Percentiles rank a stretch among this genome's conserved stretches.
Evolutionary conservation across 306 rosid genomes (phyloP).

Genomic region (Rubus idaeus): DNA sequence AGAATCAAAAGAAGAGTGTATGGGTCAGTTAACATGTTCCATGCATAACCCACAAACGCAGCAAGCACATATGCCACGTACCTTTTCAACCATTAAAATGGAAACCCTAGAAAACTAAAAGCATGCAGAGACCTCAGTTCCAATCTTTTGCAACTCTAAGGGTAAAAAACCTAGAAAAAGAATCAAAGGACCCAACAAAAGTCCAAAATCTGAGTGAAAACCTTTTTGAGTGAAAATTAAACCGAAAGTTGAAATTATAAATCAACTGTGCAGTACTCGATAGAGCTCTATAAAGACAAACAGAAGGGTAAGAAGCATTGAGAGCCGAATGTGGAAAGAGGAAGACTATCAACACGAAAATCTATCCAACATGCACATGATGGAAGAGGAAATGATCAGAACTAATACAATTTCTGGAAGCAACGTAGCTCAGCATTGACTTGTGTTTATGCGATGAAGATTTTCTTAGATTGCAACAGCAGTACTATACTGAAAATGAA

Average conservation of each 20-base stretch:
- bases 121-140: constrained; percentile 1
- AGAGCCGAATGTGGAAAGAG: constrained; percentile 42
- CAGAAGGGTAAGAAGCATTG: constrained; percentile 33
- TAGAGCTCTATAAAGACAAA: constrained; percentile 20
- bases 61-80: background rate
- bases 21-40: background rate
- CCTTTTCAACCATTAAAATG: background rate
- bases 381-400: constrained; percentile 16
- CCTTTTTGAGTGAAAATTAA: background rate
- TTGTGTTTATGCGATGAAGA: background rate
- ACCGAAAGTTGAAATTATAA: background rate
- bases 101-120: constrained; percentile 14
- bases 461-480: constrained; percentile 7
- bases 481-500: background rate
- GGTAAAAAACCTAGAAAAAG: too few relatives aligned
- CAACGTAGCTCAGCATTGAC: constrained; percentile 9
- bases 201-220: background rate
- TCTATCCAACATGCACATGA: constrained; percentile 12
- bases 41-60: background rate
- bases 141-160: background rate
- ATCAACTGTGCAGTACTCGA: background rate
- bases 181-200: background rate
- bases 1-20: background rate
- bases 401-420: constrained; percentile 8
- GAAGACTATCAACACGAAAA: constrained; percentile 26